Evolutionary conservation across 495 filamentous ascomycete species (phyloP).

Genomic region (Aspergillus asperescens): DNA sequence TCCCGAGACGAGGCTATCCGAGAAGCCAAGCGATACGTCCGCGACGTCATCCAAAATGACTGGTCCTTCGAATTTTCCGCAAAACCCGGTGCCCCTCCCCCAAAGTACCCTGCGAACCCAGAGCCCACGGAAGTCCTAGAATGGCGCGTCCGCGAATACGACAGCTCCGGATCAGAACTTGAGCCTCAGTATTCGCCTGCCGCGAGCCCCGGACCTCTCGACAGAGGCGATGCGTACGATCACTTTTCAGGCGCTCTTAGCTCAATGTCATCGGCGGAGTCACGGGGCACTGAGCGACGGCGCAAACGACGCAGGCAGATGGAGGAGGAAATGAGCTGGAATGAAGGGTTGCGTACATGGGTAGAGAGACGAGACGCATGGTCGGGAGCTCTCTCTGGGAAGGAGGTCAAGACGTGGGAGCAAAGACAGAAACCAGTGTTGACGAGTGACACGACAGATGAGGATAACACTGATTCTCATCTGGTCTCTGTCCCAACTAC

Average conservation of each 20-base stretch:
- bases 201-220: conserved; percentile 13
- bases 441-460: background rate
- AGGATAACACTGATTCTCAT: background rate
- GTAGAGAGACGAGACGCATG: conserved; percentile 72
- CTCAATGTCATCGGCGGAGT: background rate
- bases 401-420: conserved; percentile 22
- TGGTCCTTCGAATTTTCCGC: conserved; percentile 36
- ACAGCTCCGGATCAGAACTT: conserved; percentile 41
- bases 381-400: conserved; percentile 62
- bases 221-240: conserved; percentile 2
- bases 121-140: conserved; percentile 28
- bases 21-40: conserved; percentile 39
- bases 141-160: conserved; percentile 43
- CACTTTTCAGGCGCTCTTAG: conserved; percentile 1
- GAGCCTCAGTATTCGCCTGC: conserved; percentile 30
- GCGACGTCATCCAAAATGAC: conserved; percentile 41
- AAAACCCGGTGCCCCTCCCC: conserved; percentile 22
- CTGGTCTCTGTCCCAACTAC: background rate
- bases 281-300: conserved; percentile 38
- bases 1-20: conserved; percentile 40
- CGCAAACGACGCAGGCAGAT: conserved; percentile 53
- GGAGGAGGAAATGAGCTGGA: conserved; percentile 77
- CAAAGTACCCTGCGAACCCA: conserved; percentile 23
- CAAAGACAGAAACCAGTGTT: background rate
- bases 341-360: conserved; percentile 73